Conservation (phyloP, 23 red algal species). For the Chondrus crispus region DNA sequence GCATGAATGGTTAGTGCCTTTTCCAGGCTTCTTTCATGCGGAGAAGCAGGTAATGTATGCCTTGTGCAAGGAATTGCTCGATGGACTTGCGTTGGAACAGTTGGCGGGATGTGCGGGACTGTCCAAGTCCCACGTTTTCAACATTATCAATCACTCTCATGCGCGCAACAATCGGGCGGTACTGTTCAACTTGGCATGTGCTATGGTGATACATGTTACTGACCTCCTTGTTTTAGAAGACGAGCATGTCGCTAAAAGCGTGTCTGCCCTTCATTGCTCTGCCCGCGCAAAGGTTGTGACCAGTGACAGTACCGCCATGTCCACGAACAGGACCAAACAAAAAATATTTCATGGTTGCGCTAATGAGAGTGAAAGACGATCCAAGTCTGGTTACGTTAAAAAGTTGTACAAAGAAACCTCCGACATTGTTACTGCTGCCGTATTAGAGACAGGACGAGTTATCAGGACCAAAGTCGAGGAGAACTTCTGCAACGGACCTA, state of each 20-base stretch:
- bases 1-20: slow-evolving; percentile 26
- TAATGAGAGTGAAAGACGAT: background rate
- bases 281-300: too few relatives aligned
- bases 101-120: background rate
- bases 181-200: background rate
- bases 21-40: slow-evolving; percentile 9
- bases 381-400: too few relatives aligned
- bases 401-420: too few relatives aligned
- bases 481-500: background rate
- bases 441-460: too few relatives aligned
- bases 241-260: background rate
- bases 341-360: too few relatives aligned
- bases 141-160: slow-evolving; percentile 9
- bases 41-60: slow-evolving; percentile 18
- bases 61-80: slow-evolving; percentile 6
- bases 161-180: background rate
- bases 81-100: background rate
- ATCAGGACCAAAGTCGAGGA: too few relatives aligned
- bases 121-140: background rate
- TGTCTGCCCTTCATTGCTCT: too few relatives aligned
- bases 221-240: background rate
- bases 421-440: too few relatives aligned
- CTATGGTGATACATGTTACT: background rate
- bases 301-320: too few relatives aligned
- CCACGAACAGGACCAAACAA: too few relatives aligned